Evolutionary conservation across 805 yeast species (phyloP), one percentile per base, ranked within the genome.

Genomic region (Candida chilensis): DNA sequence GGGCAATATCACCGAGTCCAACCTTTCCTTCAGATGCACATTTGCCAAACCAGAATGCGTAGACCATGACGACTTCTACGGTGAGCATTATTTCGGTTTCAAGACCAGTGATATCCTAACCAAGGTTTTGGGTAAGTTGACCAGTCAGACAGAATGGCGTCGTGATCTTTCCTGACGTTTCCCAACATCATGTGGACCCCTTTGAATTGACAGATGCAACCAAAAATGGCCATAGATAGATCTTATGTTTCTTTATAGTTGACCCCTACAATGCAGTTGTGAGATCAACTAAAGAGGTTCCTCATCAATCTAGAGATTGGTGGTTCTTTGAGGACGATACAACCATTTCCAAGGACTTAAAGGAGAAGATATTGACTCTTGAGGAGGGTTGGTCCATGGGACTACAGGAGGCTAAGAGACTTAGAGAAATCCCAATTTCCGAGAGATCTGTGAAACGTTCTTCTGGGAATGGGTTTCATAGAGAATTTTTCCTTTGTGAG

Each of bases 291-390:
- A 51, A 41, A 2, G 36, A 44, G 4, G 64, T 61, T 3, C 63
- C 64, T 4, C 63, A 62, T 3, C 65, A 59, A 36, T 63, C 57
- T 34, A 26, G 37, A 22, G 44, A 40, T 8, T 60, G 66, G 67
- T 46, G 48, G 46, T 38, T 39, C 4, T 42, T 43, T 17, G 34
- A 29, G 5, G 32, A 16, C 10, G 15, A 31, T 32, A n/a, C n/a
- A n/a, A 9, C 14, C 27, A 15, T 26, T 19, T 15, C 19, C 6
- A 17, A 22, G 16, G 13, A 14, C 16, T 5, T 16, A 5, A 26
- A 34, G 15, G 24, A 32, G 24, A n/a, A 32, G 19, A 14, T 17
- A 28, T 17, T 13, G 12, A 15, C 15, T 10, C 12, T 27, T 16
- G 19, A 13, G n/a, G 13, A 17, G 12, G 30, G 16, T 6, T 37